phyloP scores from a whole-genome alignment of 495 filamentous ascomycete genomes.

The Neurospora discreta region DNA sequence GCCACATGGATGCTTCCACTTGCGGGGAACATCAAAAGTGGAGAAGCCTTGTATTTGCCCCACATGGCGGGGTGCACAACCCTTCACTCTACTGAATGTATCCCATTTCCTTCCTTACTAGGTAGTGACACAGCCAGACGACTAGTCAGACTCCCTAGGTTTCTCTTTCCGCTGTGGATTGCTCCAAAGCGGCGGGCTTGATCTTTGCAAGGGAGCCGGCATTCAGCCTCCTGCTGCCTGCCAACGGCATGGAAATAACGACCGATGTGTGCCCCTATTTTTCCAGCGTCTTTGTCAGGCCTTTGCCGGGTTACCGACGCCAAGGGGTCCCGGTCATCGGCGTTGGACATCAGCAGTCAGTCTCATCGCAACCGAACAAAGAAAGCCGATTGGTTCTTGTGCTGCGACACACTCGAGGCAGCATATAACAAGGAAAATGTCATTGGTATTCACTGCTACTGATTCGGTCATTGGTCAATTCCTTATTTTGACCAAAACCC shows the following conservation, averaged over 20 bases:
- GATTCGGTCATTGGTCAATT: neutral
- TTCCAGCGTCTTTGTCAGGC: neutral
- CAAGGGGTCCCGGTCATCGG: neutral
- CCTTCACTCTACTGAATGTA: neutral
- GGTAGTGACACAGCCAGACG: no score
- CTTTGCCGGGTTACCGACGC: neutral
- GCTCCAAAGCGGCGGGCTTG: no score
- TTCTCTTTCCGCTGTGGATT: no score
- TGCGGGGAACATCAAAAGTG: neutral
- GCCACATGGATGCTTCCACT: neutral
- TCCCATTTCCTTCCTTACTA: neutral
- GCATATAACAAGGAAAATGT: neutral
- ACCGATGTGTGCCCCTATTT: neutral
- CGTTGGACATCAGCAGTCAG: neutral
- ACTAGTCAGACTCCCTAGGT: no score
- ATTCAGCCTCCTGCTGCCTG: neutral
- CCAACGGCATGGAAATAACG: neutral
- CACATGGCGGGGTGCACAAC: neutral
- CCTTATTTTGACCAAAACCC: neutral
- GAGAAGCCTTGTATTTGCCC: neutral
- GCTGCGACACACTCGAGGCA: neutral
- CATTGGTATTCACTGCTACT: neutral
- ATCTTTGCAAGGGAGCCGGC: no score
- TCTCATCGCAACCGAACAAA: neutral
- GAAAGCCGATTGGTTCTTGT: neutral